Evolutionary conservation across 2,329 filamentous ascomycete species (phyloP).

Genomic region (Neonectria ditissima): DNA sequence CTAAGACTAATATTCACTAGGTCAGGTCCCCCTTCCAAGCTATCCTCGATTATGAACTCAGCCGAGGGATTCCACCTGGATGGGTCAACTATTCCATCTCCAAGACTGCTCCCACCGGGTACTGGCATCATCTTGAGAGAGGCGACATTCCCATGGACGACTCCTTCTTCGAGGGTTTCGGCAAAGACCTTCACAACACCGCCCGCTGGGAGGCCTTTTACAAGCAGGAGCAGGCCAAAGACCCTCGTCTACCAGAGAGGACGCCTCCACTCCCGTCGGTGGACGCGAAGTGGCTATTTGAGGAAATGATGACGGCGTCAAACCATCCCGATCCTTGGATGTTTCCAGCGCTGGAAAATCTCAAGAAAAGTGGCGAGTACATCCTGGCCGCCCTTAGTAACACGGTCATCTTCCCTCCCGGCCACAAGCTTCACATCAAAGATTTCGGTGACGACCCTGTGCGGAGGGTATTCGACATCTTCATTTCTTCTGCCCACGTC

Average conservation of each 20-base stretch:
- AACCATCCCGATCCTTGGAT: slow-evolving; percentile 84
- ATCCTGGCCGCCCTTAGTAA: slow-evolving; percentile 89
- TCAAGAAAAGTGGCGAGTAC: slow-evolving; percentile 73
- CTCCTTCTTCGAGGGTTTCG: slow-evolving; percentile 82
- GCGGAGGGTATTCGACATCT: slow-evolving; percentile 82
- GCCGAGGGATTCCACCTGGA: slow-evolving; percentile 81
- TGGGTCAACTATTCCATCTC: slow-evolving; percentile 95
- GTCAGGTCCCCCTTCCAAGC: slow-evolving; percentile 92
- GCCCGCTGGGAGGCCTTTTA: slow-evolving; percentile 78
- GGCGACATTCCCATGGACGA: slow-evolving; percentile 82
- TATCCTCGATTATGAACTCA: slow-evolving; percentile 89
- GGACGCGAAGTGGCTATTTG: slow-evolving; percentile 84
- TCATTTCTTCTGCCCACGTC: slow-evolving; percentile 86
- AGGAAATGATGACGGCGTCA: slow-evolving; percentile 87
- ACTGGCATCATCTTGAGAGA: slow-evolving; percentile 89
- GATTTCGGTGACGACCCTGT: slow-evolving; percentile 68
- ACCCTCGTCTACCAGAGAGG: slow-evolving; percentile 53
- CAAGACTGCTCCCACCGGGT: slow-evolving; percentile 79
- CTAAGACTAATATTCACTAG: slow-evolving; percentile 57
- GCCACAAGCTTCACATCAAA: slow-evolving; percentile 72
- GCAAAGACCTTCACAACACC: slow-evolving; percentile 75
- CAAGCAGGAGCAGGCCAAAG: slow-evolving; percentile 55
- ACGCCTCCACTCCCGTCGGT: slow-evolving; percentile 76
- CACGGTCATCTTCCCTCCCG: slow-evolving; percentile 85
- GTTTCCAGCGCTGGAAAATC: slow-evolving; percentile 80